Evolutionary conservation across 768 basidiomycete species (phyloP).

Genomic region (Lentinula boryana): DNA sequence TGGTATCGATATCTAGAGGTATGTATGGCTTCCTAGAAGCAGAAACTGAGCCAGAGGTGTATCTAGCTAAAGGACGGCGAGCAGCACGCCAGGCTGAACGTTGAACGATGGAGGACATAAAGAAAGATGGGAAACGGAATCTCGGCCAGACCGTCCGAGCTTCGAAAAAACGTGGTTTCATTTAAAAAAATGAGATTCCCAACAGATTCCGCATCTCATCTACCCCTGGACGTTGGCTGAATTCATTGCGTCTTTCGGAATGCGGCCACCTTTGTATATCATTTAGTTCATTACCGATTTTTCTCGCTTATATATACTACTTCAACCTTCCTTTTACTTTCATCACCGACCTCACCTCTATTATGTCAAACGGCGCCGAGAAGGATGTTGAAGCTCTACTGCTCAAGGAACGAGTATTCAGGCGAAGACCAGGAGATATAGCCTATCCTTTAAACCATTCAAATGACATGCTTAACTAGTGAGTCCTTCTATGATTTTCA

Average conservation of each 20-base stretch:
- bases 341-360: constrained; percentile 11
- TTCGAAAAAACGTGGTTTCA: background rate
- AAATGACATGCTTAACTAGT: constrained; percentile 50
- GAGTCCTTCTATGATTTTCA: constrained; percentile 17
- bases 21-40: constrained; percentile 15
- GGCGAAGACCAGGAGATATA: constrained; percentile 42
- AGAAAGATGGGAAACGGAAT: background rate
- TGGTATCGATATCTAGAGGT: constrained; percentile 17
- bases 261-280: constrained; percentile 1
- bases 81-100: constrained; percentile 28
- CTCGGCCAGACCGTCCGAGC: background rate
- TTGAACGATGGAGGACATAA: constrained; percentile 29
- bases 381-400: constrained; percentile 43
- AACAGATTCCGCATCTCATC: background rate
- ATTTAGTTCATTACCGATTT: constrained; percentile 16
- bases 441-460: constrained; percentile 51
- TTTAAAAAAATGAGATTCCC: background rate
- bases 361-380: constrained; percentile 20
- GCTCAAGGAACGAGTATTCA: constrained; percentile 29
- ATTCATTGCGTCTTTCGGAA: background rate
- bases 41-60: constrained; percentile 13
- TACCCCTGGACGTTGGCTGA: background rate
- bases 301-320: constrained; percentile 8
- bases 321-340: constrained; percentile 3
- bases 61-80: constrained; percentile 7